A percentile compares a stretch with the other conserved stretches of the same genome.
These are phyloP conservation scores for Anthracocystis panici-leucophaei DNA, from an alignment of 1,284 basidiomycete species.

Conservation along the genomic window DNA sequence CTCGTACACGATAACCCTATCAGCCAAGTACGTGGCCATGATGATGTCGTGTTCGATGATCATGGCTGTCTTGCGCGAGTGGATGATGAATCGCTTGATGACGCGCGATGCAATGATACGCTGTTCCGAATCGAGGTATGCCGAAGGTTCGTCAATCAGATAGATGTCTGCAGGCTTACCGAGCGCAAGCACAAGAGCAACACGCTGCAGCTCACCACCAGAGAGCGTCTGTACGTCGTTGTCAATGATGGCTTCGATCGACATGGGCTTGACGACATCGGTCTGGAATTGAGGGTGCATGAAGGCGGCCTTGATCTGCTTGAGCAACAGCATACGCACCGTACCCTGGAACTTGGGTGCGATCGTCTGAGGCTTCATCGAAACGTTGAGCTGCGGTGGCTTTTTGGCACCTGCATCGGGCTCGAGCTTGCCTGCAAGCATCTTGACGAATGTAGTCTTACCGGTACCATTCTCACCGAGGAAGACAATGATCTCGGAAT, in stretches of 20 bases:
- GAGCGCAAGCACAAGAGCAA: conserved; percentile 67
- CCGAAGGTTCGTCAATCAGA: conserved; percentile 69
- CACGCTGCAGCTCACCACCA: conserved; percentile 69
- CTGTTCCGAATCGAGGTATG: conserved; percentile 69
- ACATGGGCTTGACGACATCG: conserved; percentile 70
- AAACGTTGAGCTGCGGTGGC: conserved; percentile 68
- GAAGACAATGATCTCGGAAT: conserved; percentile 69
- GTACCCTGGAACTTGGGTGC: conserved; percentile 70
- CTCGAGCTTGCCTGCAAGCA: conserved; percentile 68
- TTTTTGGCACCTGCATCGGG: conserved; percentile 63
- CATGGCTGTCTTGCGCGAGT: conserved; percentile 69
- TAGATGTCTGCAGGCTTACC: conserved; percentile 69
- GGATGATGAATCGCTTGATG: conserved; percentile 70
- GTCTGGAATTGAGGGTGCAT: conserved; percentile 70
- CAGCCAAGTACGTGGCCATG: conserved; percentile 68
- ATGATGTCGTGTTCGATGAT: conserved; percentile 70
- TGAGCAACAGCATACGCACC: conserved; percentile 68
- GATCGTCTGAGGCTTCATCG: conserved; percentile 69
- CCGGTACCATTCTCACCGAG: conserved; percentile 69
- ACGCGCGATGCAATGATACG: conserved; percentile 68
- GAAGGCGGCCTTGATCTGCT: conserved; percentile 69
- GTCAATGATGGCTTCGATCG: conserved; percentile 67
- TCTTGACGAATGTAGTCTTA: conserved; percentile 70
- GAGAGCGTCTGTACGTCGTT: conserved; percentile 69
- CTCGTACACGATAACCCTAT: conserved; percentile 68